Base-by-base conservation (phyloP, 2,329 filamentous ascomycete genomes). In the Scorias spongiosa region DNA sequence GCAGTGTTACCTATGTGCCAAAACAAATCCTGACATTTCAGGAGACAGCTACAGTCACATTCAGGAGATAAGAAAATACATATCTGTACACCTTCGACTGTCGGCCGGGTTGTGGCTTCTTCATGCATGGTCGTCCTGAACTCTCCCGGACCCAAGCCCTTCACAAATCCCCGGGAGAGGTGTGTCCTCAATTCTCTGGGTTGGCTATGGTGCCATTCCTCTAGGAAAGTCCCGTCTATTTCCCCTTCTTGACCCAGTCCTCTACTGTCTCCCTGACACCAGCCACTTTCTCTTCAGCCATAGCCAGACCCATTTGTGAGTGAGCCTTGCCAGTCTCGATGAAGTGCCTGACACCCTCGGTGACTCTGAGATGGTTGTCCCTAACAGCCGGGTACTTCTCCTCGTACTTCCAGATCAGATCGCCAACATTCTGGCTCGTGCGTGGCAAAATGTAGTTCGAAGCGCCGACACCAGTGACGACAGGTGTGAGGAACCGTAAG, bases 331-430 rank as follows among this genome's bases (percentile, higher is more conserved):
- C 83, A 49, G 85, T 84, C 62, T 76, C 70, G 68, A 79, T 77
- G 46, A 82, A 79, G 59, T 79, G 72, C 61, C 76, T 69, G 48
- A 88, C 70, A 39, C 78, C 71, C 56, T 84, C 77, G 48, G 81
- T 78, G 42, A 83, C 69, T 57, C 74, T 69, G 48, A 89, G 55
- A 66, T 98, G 91, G 45, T 84, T 76, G 54, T 94, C 80, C 14
- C 86, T 82, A 44, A 98, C 63, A 14, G 74, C 81, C 4, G 91
- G 91, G 60, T 88, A 84, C 57, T 75, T 78, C 73, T 93, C 76
- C 78, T 98, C 91, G 63, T 91, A 98, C 61, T 77, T 79, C 91
- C 91, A 98, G 39, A 82, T 68, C 59, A 96, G 69, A 59, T 89
- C 80, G 38, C 81, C 79, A 26, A 93, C 78, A 65, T 98, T 98